These are phyloP conservation scores for Yamadazyma dushanensis DNA, from an alignment of 1,139 yeast species.

Conservation along the genomic window DNA sequence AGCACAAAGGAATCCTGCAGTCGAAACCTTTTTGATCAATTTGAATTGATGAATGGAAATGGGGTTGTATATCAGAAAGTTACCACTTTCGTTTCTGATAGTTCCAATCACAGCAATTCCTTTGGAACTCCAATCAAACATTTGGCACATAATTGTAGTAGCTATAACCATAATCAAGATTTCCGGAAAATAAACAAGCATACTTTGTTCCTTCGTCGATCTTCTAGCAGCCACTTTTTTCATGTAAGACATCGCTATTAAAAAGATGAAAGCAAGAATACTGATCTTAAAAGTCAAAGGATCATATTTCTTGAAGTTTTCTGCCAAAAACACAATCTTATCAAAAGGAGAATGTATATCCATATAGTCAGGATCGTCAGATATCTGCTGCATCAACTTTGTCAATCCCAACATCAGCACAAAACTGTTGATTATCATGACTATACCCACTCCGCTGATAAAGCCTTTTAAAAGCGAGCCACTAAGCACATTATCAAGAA, in stretches of 20 bases:
- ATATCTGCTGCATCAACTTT: slow-evolving; percentile 32
- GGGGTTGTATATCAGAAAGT: slow-evolving; percentile 34
- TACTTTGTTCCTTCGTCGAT: slow-evolving; percentile 17
- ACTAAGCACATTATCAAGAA: slow-evolving; percentile 81
- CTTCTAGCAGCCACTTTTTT: slow-evolving; percentile 35
- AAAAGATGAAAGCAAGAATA: slow-evolving; percentile 40
- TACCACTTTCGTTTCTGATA: slow-evolving; percentile 37
- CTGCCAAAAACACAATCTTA: slow-evolving; percentile 59
- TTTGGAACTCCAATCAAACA: slow-evolving; percentile 51
- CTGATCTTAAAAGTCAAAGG: slow-evolving; percentile 56
- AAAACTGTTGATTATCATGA: slow-evolving; percentile 79
- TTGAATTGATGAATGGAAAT: slow-evolving; percentile 26
- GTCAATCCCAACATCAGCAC: slow-evolving; percentile 72
- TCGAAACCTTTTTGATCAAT: slow-evolving; percentile 44
- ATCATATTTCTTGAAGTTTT: slow-evolving; percentile 43
- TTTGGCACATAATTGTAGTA: slow-evolving; percentile 58
- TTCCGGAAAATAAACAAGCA: slow-evolving; percentile 70
- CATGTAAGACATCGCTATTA: slow-evolving; percentile 40
- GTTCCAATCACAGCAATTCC: slow-evolving; percentile 75
- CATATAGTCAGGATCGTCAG: slow-evolving; percentile 34
- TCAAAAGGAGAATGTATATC: slow-evolving; percentile 79
- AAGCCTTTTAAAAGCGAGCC: slow-evolving; percentile 85
- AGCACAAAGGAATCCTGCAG: slow-evolving; percentile 74
- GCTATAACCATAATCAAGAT: slow-evolving; percentile 71
- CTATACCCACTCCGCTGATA: slow-evolving; percentile 89